Evolutionary conservation across 1,284 basidiomycete species (phyloP).

Genomic region (Boletus semigastroideus): DNA sequence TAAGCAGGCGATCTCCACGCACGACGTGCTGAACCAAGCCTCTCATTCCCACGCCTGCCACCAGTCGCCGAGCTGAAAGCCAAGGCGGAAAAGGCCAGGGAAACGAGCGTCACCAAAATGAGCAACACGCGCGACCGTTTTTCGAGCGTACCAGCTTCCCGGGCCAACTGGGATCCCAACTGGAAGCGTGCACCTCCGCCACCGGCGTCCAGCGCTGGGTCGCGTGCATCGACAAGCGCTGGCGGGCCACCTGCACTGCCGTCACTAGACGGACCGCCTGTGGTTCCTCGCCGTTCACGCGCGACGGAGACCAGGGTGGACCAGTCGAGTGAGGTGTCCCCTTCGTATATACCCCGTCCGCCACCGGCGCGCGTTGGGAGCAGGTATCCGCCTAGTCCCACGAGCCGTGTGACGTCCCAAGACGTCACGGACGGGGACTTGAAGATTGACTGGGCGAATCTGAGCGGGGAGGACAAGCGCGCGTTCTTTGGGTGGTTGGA

Average conservation of each 20-base stretch:
- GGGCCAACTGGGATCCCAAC: slow-evolving; percentile 59
- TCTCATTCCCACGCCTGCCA: slow-evolving; percentile 4
- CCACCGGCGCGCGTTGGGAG: slow-evolving; percentile 21
- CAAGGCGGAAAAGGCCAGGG: slow-evolving; percentile 60
- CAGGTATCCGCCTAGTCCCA: slow-evolving; percentile 21
- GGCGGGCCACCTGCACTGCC: too few species aligned
- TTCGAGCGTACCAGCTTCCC: slow-evolving; percentile 54
- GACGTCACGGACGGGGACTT: slow-evolving; percentile 2
- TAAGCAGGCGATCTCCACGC: slow-evolving; percentile 13
- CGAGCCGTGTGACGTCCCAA: background rate
- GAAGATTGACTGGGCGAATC: slow-evolving; percentile 65
- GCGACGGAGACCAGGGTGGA: background rate
- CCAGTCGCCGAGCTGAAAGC: slow-evolving; percentile 63
- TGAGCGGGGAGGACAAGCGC: slow-evolving; percentile 64
- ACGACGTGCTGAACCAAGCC: background rate
- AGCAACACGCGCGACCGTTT: slow-evolving; percentile 56
- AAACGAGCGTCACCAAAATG: slow-evolving; percentile 49
- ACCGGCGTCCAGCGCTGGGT: background rate
- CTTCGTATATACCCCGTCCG: slow-evolving; percentile 5
- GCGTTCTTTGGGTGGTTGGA: slow-evolving; percentile 76
- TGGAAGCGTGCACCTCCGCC: slow-evolving; percentile 26
- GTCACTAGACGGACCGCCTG: too few species aligned
- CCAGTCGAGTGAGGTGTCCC: background rate
- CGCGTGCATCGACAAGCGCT: too few species aligned
- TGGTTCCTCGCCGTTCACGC: background rate